These are phyloP conservation scores for Leccinum broughii DNA, from an alignment of 768 basidiomycete genomes.

Conservation along the genomic window DNA sequence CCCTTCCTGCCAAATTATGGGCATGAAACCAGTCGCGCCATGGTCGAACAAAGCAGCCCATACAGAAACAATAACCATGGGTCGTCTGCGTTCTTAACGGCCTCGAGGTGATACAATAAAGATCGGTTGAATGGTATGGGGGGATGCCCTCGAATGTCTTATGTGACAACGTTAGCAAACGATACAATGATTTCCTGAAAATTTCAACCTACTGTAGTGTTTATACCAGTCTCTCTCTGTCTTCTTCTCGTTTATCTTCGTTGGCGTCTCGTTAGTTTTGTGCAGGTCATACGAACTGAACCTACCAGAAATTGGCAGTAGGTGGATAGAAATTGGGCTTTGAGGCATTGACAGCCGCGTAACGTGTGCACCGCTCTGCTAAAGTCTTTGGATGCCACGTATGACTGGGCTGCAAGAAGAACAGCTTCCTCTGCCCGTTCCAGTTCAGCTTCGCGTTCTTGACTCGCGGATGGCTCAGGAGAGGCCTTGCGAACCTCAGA, in stretches of 20 bases:
- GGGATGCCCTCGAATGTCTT: constrained; percentile 72
- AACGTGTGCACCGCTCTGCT: constrained; percentile 69
- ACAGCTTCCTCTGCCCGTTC: constrained; percentile 69
- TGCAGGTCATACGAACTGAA: constrained; percentile 13
- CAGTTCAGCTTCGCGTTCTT: constrained; percentile 43
- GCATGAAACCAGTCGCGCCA: constrained; percentile 2
- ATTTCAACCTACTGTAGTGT: constrained; percentile 58
- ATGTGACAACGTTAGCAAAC: constrained; percentile 5
- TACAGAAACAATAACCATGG: constrained; percentile 87
- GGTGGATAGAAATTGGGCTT: constrained; percentile 71
- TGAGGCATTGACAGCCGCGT: constrained; percentile 62
- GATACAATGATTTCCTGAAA: neutral
- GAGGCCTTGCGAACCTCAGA: constrained; percentile 11
- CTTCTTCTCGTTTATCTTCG: constrained; percentile 79
- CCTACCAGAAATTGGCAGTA: constrained; percentile 89
- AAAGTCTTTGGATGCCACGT: constrained; percentile 77
- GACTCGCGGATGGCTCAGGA: constrained; percentile 25
- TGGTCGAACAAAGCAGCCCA: constrained; percentile 1
- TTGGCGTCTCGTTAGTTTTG: constrained; percentile 7
- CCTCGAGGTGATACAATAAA: constrained; percentile 57
- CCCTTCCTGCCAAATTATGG: constrained; percentile 60
- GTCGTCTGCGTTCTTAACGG: constrained; percentile 60
- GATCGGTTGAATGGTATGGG: constrained; percentile 62
- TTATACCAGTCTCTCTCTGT: constrained; percentile 85
- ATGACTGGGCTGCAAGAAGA: constrained; percentile 70